Evolutionary conservation across 2,329 filamentous ascomycete genomes (phyloP).

Genomic region (Cladosporium sphaerospermum): DNA sequence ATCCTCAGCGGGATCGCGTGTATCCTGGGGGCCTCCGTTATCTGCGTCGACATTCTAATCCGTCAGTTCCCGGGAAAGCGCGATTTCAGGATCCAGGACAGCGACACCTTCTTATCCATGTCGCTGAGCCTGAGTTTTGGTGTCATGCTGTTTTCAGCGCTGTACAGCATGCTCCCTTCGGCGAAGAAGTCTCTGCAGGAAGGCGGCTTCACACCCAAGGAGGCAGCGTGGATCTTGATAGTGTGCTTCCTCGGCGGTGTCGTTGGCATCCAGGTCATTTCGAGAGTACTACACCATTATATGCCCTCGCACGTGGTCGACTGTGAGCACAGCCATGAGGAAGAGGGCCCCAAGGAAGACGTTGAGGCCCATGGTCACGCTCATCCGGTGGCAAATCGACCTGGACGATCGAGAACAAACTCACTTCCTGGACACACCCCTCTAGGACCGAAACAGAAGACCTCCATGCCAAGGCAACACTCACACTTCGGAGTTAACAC

Average conservation of each 20-base stretch:
- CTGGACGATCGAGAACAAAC: slow-evolving; percentile 14
- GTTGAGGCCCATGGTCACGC: slow-evolving; percentile 15
- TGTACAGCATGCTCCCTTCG: slow-evolving; percentile 90
- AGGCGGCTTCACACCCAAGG: slow-evolving; percentile 59
- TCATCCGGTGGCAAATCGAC: background rate
- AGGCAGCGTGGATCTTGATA: slow-evolving; percentile 64
- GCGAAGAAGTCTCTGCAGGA: slow-evolving; percentile 70
- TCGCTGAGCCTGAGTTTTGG: slow-evolving; percentile 91
- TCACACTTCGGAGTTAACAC: slow-evolving; percentile 22
- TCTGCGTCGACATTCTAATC: slow-evolving; percentile 77
- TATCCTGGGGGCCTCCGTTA: slow-evolving; percentile 71
- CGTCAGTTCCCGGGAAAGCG: slow-evolving; percentile 65
- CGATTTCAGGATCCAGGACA: slow-evolving; percentile 82
- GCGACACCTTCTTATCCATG: slow-evolving; percentile 76
- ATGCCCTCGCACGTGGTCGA: slow-evolving; percentile 76
- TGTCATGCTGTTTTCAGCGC: slow-evolving; percentile 89
- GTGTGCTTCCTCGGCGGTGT: slow-evolving; percentile 66
- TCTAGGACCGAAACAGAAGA: slow-evolving; percentile 9
- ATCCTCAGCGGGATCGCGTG: slow-evolving; percentile 69
- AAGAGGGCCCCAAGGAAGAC: slow-evolving; percentile 36
- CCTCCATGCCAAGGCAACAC: slow-evolving; percentile 21
- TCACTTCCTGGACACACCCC: slow-evolving; percentile 17
- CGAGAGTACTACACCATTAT: slow-evolving; percentile 63
- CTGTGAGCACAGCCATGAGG: slow-evolving; percentile 68
- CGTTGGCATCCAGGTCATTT: slow-evolving; percentile 67